Percentiles rank a stretch among this genome's conserved stretches.
phyloP scores from a whole-genome alignment of 352 stramenopile species.

The Peronospora tabacina region DNA sequence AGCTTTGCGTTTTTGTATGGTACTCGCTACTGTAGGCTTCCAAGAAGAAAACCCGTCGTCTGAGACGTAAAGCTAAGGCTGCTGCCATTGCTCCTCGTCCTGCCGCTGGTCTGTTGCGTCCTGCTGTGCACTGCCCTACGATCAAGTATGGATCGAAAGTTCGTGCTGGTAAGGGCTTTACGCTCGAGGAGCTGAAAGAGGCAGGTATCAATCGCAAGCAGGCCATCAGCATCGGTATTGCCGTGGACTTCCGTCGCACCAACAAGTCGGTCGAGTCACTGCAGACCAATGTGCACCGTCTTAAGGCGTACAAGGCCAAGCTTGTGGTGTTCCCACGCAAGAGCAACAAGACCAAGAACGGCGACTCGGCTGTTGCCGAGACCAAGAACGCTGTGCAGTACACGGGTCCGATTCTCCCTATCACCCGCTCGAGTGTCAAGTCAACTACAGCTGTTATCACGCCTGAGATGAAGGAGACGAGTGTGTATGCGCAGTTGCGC shows the following conservation, averaged over 20 bases:
- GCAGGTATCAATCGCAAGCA: conserved; percentile 94
- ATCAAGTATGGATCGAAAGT: conserved; percentile 98
- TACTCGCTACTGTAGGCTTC: conserved; percentile 73
- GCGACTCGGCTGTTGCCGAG: conserved; percentile 88
- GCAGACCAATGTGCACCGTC: conserved; percentile 95
- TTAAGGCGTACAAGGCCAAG: conserved; percentile 99
- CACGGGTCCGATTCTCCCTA: conserved; percentile 68
- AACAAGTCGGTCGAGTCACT: conserved; percentile 97
- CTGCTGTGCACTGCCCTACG: conserved; percentile 97
- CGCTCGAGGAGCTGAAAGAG: conserved; percentile 97
- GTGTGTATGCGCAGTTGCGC: conserved; percentile 77
- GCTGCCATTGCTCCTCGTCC: conserved; percentile 95
- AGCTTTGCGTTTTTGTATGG: neutral
- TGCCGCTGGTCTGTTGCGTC: conserved; percentile 91
- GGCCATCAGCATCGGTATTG: conserved; percentile 96
- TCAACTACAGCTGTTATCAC: conserved; percentile 76
- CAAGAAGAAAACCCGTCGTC: conserved; percentile 96
- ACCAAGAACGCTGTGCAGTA: conserved; percentile 90
- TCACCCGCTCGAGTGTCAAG: conserved; percentile 68
- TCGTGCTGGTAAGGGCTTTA: conserved; percentile 97
- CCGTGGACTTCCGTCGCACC: conserved; percentile 96
- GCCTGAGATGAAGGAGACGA: conserved; percentile 81
- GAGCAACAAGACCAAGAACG: conserved; percentile 93
- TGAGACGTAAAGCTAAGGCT: conserved; percentile 94
- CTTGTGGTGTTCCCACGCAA: conserved; percentile 98